Base-by-base conservation (phyloP, 805 yeast genomes). In the Scheffersomyces amazonensis region DNA sequence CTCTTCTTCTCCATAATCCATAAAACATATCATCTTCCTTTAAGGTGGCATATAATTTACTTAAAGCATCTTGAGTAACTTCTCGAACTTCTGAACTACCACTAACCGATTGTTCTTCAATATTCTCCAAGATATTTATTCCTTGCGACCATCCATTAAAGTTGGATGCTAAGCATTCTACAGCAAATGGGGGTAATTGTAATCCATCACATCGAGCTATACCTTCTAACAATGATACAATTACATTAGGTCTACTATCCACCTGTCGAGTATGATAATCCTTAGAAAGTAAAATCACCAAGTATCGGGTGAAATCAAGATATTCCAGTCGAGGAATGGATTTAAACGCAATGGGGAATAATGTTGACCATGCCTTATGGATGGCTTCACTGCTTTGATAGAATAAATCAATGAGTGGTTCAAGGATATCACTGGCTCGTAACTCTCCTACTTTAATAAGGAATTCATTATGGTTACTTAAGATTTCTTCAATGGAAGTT, bases 11-110 rank as follows among this genome's bases (percentile, higher is more conserved):
- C 99, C 99, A 93, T 48, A 89, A 72, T 3, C 99, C 99, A 58
- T 93, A 93, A 58, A 90, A 93, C 90, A 91, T 86, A 53, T 93
- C 99, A 38, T 87, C 95, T 52, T 93, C 99, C 50, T 88, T 95
- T 37, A 93, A 64, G 7, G 84, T 79, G 4, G 96, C 82, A 52
- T 91, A 93, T 59, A 91, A 67, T 62, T 95, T 97, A 24, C 89
- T 79, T 31, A 93, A 63, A 0, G 99, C 96, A 63, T 93, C 98
- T 44, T 84, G 82, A 40, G 87, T 88, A 2, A 89, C 82, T 41
- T 90, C 96, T 18, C 82, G 75, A 12, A 91, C 87, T 42, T 82
- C 82, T 9, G 79, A 72, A 50, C 83, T 87, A 21, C 85, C 90
- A 31, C 78, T 75, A 3, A 73, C 62, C 1, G 88, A 82, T 16